Conservation (phyloP, 164 flowering plant genomes). For the Sextonia rubra region DNA sequence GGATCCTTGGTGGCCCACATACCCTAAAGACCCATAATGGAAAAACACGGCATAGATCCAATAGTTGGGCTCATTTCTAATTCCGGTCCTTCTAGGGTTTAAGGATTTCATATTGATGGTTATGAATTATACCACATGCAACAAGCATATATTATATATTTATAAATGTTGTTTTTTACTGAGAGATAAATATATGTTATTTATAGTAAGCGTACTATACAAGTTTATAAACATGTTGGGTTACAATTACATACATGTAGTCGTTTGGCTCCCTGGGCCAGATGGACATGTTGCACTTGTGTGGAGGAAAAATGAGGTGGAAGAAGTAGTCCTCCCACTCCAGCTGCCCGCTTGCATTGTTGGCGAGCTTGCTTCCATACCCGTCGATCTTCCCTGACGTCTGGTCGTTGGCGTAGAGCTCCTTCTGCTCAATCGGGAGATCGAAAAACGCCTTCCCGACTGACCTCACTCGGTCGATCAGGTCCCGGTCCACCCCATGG, state of each 20-base stretch:
- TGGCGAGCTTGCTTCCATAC: conserved; percentile 91
- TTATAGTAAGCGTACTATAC: too few relatives aligned
- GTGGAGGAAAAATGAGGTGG: conserved; percentile 70
- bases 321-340: conserved; percentile 98
- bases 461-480: conserved; percentile 46
- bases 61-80: too few relatives aligned
- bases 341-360: conserved; percentile 66
- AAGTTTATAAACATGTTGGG: too few relatives aligned
- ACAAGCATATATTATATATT: too few relatives aligned
- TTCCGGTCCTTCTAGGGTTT: too few relatives aligned
- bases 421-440: conserved; percentile 78
- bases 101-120: too few relatives aligned
- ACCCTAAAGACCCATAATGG: too few relatives aligned
- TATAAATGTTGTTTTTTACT: too few relatives aligned
- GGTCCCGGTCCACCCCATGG: conserved; percentile 72
- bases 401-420: conserved; percentile 76
- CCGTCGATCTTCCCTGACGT: conserved; percentile 72
- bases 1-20: too few relatives aligned
- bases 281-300: conserved; percentile 61
- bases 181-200: too few relatives aligned
- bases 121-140: too few relatives aligned
- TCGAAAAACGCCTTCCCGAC: conserved; percentile 69
- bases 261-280: conserved; percentile 83
- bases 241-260: conserved; percentile 50
- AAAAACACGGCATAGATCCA: too few relatives aligned